Evolutionary conservation across 495 filamentous ascomycete genomes (phyloP).

Genomic region (Penicillium maclennaniae): DNA sequence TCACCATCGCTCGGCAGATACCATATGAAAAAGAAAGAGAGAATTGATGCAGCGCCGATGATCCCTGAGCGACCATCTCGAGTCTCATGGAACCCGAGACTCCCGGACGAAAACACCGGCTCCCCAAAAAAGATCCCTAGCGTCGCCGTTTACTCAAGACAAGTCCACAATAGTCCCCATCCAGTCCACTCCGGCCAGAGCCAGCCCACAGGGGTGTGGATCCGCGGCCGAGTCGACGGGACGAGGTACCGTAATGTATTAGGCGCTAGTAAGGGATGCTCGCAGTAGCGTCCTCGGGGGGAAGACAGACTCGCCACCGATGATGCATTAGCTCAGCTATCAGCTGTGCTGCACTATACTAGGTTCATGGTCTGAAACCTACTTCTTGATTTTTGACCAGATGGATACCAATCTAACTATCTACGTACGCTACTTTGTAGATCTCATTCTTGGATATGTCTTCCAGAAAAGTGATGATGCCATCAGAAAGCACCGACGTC

Average conservation of each 20-base stretch:
- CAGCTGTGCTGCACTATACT: background rate
- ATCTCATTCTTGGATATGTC: background rate
- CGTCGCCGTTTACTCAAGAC: conserved; percentile 30
- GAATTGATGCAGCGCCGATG: background rate
- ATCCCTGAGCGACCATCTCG: background rate
- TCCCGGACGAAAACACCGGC: conserved; percentile 22
- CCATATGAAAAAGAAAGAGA: background rate
- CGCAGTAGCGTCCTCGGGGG: conserved; percentile 22
- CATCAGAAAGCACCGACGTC: conserved; percentile 14
- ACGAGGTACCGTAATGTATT: conserved; percentile 6
- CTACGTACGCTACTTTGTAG: too few relatives aligned
- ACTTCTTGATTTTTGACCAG: background rate
- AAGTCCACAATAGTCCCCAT: background rate
- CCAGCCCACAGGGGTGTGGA: background rate
- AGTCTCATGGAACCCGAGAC: conserved; percentile 10
- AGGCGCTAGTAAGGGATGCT: conserved; percentile 20
- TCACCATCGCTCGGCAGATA: too few relatives aligned
- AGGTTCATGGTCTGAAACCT: background rate
- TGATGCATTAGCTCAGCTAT: conserved; percentile 3
- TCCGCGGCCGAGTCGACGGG: conserved; percentile 17
- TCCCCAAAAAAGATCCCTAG: conserved; percentile 37
- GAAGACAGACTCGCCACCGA: conserved; percentile 22
- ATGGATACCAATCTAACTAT: too few relatives aligned
- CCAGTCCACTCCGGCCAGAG: background rate
- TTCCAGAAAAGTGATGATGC: conserved; percentile 14